phyloP scores from a whole-genome alignment of 345 rosid genomes.

The Populus tremula region DNA sequence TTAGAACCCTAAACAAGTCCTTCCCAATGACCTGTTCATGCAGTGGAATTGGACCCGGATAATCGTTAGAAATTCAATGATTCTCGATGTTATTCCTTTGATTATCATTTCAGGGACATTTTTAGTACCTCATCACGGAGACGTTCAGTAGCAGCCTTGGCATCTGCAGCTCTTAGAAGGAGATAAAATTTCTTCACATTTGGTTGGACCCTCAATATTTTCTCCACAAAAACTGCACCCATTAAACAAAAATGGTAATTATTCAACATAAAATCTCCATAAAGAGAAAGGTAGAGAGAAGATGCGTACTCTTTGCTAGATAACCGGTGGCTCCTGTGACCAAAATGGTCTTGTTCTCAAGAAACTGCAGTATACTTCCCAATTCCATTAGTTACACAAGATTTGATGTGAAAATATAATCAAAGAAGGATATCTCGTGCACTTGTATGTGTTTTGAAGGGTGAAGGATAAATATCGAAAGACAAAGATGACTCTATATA shows the following conservation, averaged over 20 bases:
- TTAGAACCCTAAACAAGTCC: constrained; percentile 20
- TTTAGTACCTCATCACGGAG: constrained; percentile 13
- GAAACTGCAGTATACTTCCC: constrained; percentile 25
- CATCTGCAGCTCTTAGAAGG: constrained; percentile 25
- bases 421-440: background rate
- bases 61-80: background rate
- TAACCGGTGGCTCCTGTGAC: constrained; percentile 48
- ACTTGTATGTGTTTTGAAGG: background rate
- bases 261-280: background rate
- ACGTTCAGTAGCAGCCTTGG: constrained; percentile 14
- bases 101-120: background rate
- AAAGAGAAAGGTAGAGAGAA: background rate
- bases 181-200: constrained; percentile 25
- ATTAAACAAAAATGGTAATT: background rate
- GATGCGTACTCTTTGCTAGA: constrained; percentile 36
- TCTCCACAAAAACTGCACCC: constrained; percentile 24
- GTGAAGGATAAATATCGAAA: background rate
- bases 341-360: constrained; percentile 37
- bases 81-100: background rate
- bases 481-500: background rate
- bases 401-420: background rate
- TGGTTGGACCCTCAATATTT: constrained; percentile 23
- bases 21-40: constrained; percentile 19
- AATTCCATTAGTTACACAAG: constrained; percentile 19
- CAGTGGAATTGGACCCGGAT: background rate